phyloP scores from a whole-genome alignment of 805 yeast genomes.

The Priceomyces castillae region DNA sequence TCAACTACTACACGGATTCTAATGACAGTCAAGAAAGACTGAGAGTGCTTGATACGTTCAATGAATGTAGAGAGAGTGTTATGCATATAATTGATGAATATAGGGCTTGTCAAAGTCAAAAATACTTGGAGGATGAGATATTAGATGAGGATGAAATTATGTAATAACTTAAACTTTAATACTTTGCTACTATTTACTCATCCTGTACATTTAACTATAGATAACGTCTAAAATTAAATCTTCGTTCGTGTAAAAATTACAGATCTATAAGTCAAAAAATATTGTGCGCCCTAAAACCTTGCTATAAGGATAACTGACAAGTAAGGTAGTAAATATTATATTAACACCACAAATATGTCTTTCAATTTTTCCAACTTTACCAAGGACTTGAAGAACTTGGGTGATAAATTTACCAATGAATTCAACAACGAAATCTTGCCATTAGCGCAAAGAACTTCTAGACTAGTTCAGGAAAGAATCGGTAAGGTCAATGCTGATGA shows the following conservation, averaged over 20 bases:
- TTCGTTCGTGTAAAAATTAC: background rate
- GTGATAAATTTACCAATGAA: slow-evolving; percentile 47
- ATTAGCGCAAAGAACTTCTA: slow-evolving; percentile 75
- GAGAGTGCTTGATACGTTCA: slow-evolving; percentile 48
- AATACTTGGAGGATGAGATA: slow-evolving; percentile 47
- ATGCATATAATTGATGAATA: slow-evolving; percentile 48
- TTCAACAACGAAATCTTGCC: slow-evolving; percentile 56
- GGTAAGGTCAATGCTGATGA: slow-evolving; percentile 70
- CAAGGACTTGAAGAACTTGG: slow-evolving; percentile 38
- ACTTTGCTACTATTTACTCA: background rate
- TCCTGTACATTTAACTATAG: background rate
- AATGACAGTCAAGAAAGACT: slow-evolving; percentile 41
- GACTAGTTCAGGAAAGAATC: slow-evolving; percentile 73
- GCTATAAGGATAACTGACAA: background rate
- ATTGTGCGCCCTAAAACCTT: background rate
- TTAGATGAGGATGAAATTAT: slow-evolving; percentile 32
- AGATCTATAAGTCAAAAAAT: background rate
- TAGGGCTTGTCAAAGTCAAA: slow-evolving; percentile 36
- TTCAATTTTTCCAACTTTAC: slow-evolving; percentile 43
- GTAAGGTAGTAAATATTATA: background rate
- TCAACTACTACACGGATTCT: slow-evolving; percentile 65
- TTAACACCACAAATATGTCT: slow-evolving; percentile 25
- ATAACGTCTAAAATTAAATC: background rate
- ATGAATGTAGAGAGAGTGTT: slow-evolving; percentile 49
- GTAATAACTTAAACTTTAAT: slow-evolving; percentile 2